Evolutionary conservation across 257 asterid species (phyloP).

Genomic region (Cruciata laevipes): DNA sequence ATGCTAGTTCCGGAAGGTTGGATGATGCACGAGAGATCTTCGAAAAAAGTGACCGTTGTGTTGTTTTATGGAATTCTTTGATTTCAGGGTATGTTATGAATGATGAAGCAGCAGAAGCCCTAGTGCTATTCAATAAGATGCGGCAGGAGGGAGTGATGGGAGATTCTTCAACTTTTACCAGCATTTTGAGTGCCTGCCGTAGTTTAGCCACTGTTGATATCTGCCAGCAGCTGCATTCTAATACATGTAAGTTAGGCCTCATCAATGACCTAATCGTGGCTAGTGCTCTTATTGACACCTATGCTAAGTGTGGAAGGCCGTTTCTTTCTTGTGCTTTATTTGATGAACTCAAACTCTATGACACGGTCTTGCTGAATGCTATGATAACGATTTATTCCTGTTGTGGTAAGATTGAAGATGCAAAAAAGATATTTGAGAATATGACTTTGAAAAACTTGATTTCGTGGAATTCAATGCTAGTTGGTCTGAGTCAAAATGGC

Average conservation of each 20-base stretch:
- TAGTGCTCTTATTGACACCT: constrained; percentile 57
- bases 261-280: constrained; percentile 50
- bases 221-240: constrained; percentile 51
- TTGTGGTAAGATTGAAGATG: constrained; percentile 63
- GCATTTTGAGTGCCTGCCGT: constrained; percentile 60
- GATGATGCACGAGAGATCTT: constrained; percentile 57
- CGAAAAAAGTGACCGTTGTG: constrained; percentile 39
- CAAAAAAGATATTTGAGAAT: constrained; percentile 43
- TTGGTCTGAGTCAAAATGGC: constrained; percentile 74
- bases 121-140: constrained; percentile 45
- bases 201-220: constrained; percentile 31
- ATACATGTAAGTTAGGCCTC: constrained; percentile 45
- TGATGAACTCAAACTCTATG: constrained; percentile 48
- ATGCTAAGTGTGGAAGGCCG: constrained; percentile 57
- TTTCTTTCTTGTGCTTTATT: constrained; percentile 51
- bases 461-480: constrained; percentile 85
- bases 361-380: constrained; percentile 63
- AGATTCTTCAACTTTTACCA: constrained; percentile 55
- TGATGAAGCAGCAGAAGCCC: constrained; percentile 38
- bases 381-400: constrained; percentile 63
- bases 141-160: constrained; percentile 36
- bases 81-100: constrained; percentile 66
- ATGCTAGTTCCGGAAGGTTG: constrained; percentile 54
- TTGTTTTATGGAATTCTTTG: constrained; percentile 62
- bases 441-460: constrained; percentile 62